These are phyloP conservation scores for Zangia roseola DNA, from an alignment of 768 basidiomycete genomes.

Conservation along the genomic window DNA sequence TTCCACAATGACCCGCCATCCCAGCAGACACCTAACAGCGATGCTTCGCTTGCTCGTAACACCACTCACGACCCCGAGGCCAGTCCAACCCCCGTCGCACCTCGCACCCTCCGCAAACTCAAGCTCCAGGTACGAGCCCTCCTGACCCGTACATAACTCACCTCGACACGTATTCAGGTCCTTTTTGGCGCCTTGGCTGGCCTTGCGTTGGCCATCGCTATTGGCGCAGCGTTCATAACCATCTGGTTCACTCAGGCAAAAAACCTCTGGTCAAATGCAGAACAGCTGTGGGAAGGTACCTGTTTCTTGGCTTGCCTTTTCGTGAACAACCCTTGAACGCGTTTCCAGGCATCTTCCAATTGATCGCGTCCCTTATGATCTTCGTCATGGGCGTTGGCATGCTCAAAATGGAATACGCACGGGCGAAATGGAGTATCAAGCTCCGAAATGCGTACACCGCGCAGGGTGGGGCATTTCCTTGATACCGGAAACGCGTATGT, in stretches of 20 bases:
- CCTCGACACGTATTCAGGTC: conserved; percentile 45
- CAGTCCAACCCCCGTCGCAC: conserved; percentile 32
- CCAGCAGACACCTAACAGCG: too few relatives aligned
- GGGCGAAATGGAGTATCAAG: conserved; percentile 93
- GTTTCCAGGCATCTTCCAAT: conserved; percentile 57
- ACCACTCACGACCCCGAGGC: conserved; percentile 10
- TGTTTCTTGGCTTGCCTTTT: neutral
- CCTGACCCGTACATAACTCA: neutral
- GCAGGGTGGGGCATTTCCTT: conserved; percentile 40
- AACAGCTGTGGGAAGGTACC: conserved; percentile 90
- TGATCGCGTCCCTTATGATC: conserved; percentile 78
- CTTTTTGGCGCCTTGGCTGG: conserved; percentile 74
- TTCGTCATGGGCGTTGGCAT: conserved; percentile 93
- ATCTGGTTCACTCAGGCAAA: conserved; percentile 92
- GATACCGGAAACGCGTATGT: neutral
- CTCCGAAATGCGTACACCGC: conserved; percentile 74
- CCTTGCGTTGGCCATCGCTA: conserved; percentile 72
- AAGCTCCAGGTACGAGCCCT: conserved; percentile 54
- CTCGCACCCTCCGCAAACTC: conserved; percentile 62
- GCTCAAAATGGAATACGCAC: conserved; percentile 93
- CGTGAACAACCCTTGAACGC: neutral
- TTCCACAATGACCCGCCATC: conserved; percentile 38
- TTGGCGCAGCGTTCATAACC: conserved; percentile 91
- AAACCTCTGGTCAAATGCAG: conserved; percentile 81
- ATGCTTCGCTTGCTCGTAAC: neutral